Evolutionary conservation across 1,284 basidiomycete species (phyloP).

Genomic region (Inonotus obliquus): DNA sequence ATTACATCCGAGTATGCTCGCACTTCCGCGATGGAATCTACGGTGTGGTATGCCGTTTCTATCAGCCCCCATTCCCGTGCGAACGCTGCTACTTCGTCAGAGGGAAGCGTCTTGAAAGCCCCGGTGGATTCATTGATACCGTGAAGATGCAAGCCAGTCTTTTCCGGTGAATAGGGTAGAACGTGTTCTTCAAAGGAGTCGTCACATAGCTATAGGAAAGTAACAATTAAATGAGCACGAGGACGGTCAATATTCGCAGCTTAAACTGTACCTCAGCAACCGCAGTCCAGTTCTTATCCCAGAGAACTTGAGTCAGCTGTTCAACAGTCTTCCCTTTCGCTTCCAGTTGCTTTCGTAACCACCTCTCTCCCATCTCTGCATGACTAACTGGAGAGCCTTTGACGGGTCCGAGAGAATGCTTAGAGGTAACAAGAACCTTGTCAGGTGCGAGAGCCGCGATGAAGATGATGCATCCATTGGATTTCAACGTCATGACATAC

Average conservation of each 20-base stretch:
- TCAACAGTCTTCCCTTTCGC: slow-evolving; percentile 63
- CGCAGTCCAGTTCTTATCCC: slow-evolving; percentile 85
- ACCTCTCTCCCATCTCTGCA: slow-evolving; percentile 74
- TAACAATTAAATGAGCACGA: not conserved
- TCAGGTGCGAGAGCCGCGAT: slow-evolving; percentile 79
- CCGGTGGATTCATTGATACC: slow-evolving; percentile 79
- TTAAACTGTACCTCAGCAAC: slow-evolving; percentile 71
- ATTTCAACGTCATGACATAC: slow-evolving; percentile 90
- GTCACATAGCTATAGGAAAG: slow-evolving; percentile 76
- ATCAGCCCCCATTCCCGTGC: slow-evolving; percentile 93
- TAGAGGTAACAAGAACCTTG: slow-evolving; percentile 85
- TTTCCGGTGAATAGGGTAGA: slow-evolving; percentile 74
- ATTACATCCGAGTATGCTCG: slow-evolving; percentile 69
- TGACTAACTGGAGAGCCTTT: slow-evolving; percentile 48
- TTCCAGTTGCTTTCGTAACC: slow-evolving; percentile 76
- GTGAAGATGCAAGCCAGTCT: slow-evolving; percentile 91
- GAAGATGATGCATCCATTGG: slow-evolving; percentile 98
- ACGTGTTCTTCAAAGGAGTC: slow-evolving; percentile 99
- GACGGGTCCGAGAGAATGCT: slow-evolving; percentile 76
- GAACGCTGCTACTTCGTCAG: slow-evolving; percentile 70
- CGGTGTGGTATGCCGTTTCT: slow-evolving; percentile 59
- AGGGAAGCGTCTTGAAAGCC: slow-evolving; percentile 71
- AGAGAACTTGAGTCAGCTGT: slow-evolving; percentile 73
- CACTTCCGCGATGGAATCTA: slow-evolving; percentile 68
- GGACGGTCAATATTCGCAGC: not conserved